A percentile compares a stretch with the other conserved stretches of the same genome.
Conservation (phyloP, 441 rosid species). For the Flueggea neowawraea region DNA sequence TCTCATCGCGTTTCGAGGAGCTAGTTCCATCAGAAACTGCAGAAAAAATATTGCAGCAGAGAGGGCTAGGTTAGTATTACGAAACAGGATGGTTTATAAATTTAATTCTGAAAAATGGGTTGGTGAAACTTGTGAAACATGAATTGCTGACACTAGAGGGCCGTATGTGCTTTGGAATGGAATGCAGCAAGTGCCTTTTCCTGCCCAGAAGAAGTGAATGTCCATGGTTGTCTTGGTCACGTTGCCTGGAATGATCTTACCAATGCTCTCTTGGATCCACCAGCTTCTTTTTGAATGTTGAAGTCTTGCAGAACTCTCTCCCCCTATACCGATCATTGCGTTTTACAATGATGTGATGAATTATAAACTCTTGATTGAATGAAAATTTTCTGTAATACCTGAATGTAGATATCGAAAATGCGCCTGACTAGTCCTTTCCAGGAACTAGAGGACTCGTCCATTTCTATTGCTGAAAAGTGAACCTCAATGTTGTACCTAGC, state of each 20-base stretch:
- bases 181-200: slow-evolving; percentile 60
- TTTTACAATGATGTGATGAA: no score
- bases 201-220: slow-evolving; percentile 50
- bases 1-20: slow-evolving; percentile 19
- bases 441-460: slow-evolving; percentile 31
- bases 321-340: slow-evolving; percentile 28
- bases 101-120: not conserved
- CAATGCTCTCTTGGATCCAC: slow-evolving; percentile 45
- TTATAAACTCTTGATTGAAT: no score
- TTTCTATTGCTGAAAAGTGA: slow-evolving; percentile 45
- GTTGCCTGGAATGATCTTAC: slow-evolving; percentile 33
- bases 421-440: slow-evolving; percentile 55
- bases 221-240: slow-evolving; percentile 52
- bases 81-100: not conserved
- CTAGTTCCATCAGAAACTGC: slow-evolving; percentile 15
- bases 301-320: slow-evolving; percentile 42
- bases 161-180: slow-evolving; percentile 50
- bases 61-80: not conserved
- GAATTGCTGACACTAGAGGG: slow-evolving; percentile 52
- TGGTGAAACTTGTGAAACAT: slow-evolving; percentile 37
- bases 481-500: slow-evolving; percentile 40
- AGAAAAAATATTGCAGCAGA: not conserved
- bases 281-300: slow-evolving; percentile 45
- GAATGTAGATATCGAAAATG: slow-evolving; percentile 41
- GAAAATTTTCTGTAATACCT: slow-evolving; percentile 19